phyloP scores from a whole-genome alignment of 106 monocot genomes.

The Hemerocallis citrina region DNA sequence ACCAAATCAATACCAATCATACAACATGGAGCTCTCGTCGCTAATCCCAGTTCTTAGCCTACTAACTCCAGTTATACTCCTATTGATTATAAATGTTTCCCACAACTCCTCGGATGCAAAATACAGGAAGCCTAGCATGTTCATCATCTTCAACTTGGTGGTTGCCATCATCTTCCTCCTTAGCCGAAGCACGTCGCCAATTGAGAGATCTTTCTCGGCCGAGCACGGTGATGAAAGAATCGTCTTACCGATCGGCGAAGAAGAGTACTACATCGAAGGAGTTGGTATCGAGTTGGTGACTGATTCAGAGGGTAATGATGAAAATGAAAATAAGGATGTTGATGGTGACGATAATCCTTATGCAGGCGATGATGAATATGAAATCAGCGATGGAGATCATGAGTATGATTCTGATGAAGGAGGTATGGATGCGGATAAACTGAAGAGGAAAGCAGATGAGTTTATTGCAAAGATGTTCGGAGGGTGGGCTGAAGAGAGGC shows the following conservation, averaged over 20 bases:
- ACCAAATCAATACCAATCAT: no score
- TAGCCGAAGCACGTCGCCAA: not conserved
- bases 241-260: not conserved
- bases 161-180: not conserved
- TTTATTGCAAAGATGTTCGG: conserved; percentile 2
- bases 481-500: conserved; percentile 10
- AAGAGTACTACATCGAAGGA: no score
- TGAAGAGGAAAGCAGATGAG: conserved; percentile 7
- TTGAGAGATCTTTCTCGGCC: no score
- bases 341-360: no score
- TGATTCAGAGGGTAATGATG: not conserved
- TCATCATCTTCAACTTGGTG: conserved; percentile 1
- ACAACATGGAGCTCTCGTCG: no score
- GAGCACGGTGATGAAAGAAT: no score
- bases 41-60: no score
- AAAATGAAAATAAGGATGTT: not conserved
- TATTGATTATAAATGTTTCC: no score
- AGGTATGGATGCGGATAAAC: not conserved
- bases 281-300: no score
- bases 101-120: no score
- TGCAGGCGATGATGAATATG: not conserved
- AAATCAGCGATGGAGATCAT: not conserved
- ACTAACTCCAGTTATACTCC: no score
- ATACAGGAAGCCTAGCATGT: not conserved
- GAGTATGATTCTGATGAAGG: not conserved